A percentile compares a stretch with the other conserved stretches of the same genome.
These are phyloP conservation scores for Nepenthes alata DNA, from an alignment of 179 eudicot genomes.

Conservation along the genomic window DNA sequence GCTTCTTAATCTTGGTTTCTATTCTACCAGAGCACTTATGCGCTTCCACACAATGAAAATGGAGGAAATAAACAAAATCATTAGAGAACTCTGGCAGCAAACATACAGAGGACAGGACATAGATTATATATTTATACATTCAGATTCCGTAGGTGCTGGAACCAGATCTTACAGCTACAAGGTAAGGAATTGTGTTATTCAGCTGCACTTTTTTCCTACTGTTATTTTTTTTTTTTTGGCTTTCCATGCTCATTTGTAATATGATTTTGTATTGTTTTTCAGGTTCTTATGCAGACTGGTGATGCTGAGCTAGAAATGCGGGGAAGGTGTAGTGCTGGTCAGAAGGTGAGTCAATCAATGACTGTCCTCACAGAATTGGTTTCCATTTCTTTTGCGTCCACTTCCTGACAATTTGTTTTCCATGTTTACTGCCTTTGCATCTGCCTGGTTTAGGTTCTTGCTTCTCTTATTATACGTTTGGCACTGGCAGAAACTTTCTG, in stretches of 20 bases:
- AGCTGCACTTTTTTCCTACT: not conserved
- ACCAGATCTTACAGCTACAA: conserved; percentile 94
- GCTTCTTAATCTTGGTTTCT: conserved; percentile 1
- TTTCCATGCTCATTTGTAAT: too few relatives aligned
- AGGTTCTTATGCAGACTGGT: conserved; percentile 97
- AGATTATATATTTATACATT: conserved; percentile 87
- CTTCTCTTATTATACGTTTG: conserved; percentile 60
- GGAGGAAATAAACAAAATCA: conserved; percentile 96
- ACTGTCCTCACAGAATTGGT: not conserved
- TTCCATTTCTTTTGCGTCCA: not conserved
- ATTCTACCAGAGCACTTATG: conserved; percentile 56
- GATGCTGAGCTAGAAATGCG: conserved; percentile 97
- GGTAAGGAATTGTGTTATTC: conserved; percentile 20
- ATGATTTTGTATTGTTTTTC: conserved; percentile 4
- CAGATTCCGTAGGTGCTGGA: conserved; percentile 91
- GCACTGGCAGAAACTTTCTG: conserved; percentile 97
- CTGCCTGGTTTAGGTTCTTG: conserved; percentile 50
- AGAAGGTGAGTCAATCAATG: conserved; percentile 41
- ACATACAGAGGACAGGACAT: conserved; percentile 98
- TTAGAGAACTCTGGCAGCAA: conserved; percentile 97
- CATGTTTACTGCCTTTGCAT: not conserved
- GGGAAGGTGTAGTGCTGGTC: conserved; percentile 99
- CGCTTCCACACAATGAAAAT: conserved; percentile 92
- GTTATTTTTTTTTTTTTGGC: not conserved
- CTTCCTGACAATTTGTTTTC: not conserved